Conservation (phyloP, 164 flowering plant species). For the Piper longum region DNA sequence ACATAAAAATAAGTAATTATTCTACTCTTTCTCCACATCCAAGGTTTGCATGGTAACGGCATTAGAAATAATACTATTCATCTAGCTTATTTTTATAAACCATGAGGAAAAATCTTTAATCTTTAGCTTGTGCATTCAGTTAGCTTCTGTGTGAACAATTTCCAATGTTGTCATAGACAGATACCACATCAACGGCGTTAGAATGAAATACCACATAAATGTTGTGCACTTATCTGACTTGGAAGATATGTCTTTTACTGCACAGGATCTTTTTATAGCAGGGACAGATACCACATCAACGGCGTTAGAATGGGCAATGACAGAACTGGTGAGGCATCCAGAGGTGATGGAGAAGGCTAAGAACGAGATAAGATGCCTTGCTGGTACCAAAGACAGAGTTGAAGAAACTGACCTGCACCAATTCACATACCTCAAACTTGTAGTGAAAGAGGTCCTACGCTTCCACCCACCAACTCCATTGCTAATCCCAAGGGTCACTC, state of each 20-base stretch:
- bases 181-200: not conserved
- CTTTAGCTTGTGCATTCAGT: no score
- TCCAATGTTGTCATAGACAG: no score
- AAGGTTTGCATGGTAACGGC: no score
- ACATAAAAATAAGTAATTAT: no score
- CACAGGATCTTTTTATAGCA: constrained; percentile 2
- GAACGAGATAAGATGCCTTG: not conserved
- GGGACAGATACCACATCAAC: constrained; percentile 4
- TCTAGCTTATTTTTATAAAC: no score
- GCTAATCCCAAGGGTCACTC: not conserved
- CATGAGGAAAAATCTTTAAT: no score
- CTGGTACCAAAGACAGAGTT: not conserved
- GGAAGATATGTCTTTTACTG: not conserved
- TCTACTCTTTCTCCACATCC: no score
- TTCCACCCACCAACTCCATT: constrained; percentile 2
- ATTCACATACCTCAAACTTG: not conserved
- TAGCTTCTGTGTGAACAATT: no score
- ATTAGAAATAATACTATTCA: no score
- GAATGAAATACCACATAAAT: not conserved
- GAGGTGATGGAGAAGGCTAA: constrained; percentile 1
- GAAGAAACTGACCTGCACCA: not conserved
- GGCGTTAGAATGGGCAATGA: constrained; percentile 2
- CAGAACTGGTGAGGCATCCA: constrained; percentile 1
- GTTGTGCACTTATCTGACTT: not conserved
- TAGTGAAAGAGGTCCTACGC: not conserved